Base-by-base conservation (phyloP, 108 stramenopile genomes). In the Nitzschia inconspicua region DNA sequence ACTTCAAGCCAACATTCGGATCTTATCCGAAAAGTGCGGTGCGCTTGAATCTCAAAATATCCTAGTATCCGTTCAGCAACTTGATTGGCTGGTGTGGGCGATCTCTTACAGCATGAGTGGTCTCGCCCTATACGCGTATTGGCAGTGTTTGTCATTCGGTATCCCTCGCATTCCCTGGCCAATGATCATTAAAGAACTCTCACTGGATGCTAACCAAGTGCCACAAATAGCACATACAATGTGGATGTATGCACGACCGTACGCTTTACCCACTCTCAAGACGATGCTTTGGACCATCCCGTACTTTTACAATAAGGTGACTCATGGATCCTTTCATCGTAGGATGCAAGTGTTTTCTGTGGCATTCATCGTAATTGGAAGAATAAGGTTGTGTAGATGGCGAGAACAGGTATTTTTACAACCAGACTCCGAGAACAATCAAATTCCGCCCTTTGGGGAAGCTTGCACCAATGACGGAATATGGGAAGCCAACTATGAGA, bases 401-500 rank as follows among this genome's bases (percentile, higher is more conserved):
- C 37, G 70, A 9, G 61, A 56, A 43, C 46, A 63, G 23, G 40
- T 44, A 35, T 71, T 71, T 28, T 7, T 56, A 2, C 47, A 67
- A 44, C 22, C 44, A 3, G 54, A 65, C 9, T 18, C 40, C 25
- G 27, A 4, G 9, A 25, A 14, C 7, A 20, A 7, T 23, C n/a
- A 26, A 2, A 28, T 54, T 41, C 60, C 50, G 19, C 32, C 20
- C 4, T 69, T 44, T 62, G 68, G 68, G 34, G 68, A 69, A 32
- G 44, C 36, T 54, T 49, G 41, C 22, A 63, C 60, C n/a, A 47
- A 71, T 13, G 62, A 71, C 63, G 62, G 41, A 14, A 62, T 71
- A n/a, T 71, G 70, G 70, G 70, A 71, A 31, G 61, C 70, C 31
- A 71, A 71, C 32, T 71, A 71, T 49, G 70, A 71, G 48, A 63